A percentile compares a stretch with the other conserved stretches of the same genome.
phyloP scores from a whole-genome alignment of 345 rosid genomes.

The Aquilaria malaccensis region DNA sequence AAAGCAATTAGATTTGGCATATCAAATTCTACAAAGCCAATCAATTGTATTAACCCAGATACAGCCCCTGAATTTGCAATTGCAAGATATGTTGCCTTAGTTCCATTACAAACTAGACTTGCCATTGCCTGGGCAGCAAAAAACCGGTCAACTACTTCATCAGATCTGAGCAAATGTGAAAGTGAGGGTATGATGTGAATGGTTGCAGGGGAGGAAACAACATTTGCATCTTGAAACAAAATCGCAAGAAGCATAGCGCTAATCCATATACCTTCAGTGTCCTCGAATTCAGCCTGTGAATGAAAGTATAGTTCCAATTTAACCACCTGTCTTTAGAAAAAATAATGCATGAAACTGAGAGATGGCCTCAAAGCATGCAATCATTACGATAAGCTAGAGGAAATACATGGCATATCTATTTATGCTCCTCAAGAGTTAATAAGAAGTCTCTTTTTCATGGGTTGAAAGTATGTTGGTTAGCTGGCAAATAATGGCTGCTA shows the following conservation, averaged over 20 bases:
- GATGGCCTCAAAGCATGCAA: no score
- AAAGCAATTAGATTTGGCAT: slow-evolving; percentile 41
- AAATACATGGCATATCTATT: no score
- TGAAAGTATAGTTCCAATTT: slow-evolving; percentile 4
- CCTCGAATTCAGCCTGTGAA: slow-evolving; percentile 61
- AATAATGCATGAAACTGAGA: no score
- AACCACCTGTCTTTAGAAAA: slow-evolving; percentile 7
- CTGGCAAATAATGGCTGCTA: no score
- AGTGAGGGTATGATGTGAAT: slow-evolving; percentile 64
- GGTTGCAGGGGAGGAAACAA: slow-evolving; percentile 55
- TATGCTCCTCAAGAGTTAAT: no score
- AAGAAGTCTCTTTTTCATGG: no score
- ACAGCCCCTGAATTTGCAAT: slow-evolving; percentile 83
- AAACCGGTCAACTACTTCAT: slow-evolving; percentile 61
- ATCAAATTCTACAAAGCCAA: slow-evolving; percentile 63
- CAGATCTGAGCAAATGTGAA: slow-evolving; percentile 65
- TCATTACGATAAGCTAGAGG: no score
- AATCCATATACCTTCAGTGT: slow-evolving; percentile 72
- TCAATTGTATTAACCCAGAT: slow-evolving; percentile 61
- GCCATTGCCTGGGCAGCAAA: slow-evolving; percentile 91
- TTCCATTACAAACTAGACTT: slow-evolving; percentile 62
- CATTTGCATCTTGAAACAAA: slow-evolving; percentile 59
- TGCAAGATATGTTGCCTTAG: slow-evolving; percentile 55
- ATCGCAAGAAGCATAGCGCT: slow-evolving; percentile 69
- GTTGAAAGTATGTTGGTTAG: no score